Base-by-base conservation (phyloP, 1,284 basidiomycete species). In the Pseudozyma tsukubaensis region DNA sequence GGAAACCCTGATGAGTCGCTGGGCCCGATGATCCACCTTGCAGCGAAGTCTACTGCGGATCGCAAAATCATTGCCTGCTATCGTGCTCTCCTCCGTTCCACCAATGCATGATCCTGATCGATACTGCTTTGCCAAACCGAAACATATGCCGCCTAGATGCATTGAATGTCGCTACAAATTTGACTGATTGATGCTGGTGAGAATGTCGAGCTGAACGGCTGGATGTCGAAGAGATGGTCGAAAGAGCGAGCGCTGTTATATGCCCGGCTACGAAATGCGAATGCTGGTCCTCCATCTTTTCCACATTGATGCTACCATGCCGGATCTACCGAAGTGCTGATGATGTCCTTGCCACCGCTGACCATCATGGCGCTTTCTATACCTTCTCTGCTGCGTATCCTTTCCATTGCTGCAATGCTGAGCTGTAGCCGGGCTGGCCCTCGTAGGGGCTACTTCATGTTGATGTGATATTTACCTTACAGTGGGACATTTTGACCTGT, bases 401-500 rank as follows among this genome's bases (percentile, higher is more conserved):
- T 39, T 37, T 49, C 43, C 35, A 29, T 18, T 59, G 53, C 50
- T 60, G 37, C n/a, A 36, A 47, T 52, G 50, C 35, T 58, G 53
- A 35, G 58, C 40, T 24, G 53, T 66, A 73, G 56, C 62, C 63
- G 52, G 65, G 55, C 53, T 53, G 39, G 48, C 45, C 49, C 64
- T 51, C 37, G 10, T 12, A 32, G 39, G 58, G 53, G 49, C 34
- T 32, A 21, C 53, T 47, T 70, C 60, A 64, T 35, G 58, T 63
- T 36, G 67, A 35, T 24, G 44, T 50, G 60, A 69, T 70, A 67
- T 61, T 76, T 68, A 76, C 74, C 69, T 77, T 77, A 52, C 75
- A 77, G 72, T 77, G 75, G 55, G 75, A 77, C 75, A 77, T 77
- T 59, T 66, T 72, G 71, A 73, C 71, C 71, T 73, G 65, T 13